Percentiles rank a stretch among this genome's conserved stretches.
Conservation (phyloP, 768 basidiomycete genomes). For the Rhodotorula sphaerocarpa region DNA sequence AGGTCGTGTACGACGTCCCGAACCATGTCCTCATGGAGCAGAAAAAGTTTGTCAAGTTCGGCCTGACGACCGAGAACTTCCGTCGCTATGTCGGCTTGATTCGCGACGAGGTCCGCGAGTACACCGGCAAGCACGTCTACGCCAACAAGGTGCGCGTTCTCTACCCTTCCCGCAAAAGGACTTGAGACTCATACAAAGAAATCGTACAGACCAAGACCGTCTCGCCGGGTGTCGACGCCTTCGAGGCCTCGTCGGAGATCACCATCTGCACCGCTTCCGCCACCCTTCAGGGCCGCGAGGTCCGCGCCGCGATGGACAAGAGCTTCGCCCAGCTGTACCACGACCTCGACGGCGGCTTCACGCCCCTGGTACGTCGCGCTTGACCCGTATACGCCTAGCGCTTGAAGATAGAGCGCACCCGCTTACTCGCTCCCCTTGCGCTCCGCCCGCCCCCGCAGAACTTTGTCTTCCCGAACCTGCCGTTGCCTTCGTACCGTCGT, state of each 20-base stretch:
- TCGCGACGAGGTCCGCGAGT: conserved; percentile 30
- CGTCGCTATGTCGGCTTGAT: conserved; percentile 58
- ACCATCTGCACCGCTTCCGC: conserved; percentile 90
- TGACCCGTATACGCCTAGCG: too few species aligned
- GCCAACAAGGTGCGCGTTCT: conserved; percentile 7
- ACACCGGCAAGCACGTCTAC: conserved; percentile 32
- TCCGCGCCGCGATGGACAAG: conserved; percentile 68
- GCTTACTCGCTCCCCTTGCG: too few species aligned
- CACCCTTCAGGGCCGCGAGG: conserved; percentile 87
- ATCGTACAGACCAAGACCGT: conserved; percentile 5
- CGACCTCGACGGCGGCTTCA: conserved; percentile 92
- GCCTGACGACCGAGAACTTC: conserved; percentile 85
- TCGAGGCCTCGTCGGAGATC: conserved; percentile 70
- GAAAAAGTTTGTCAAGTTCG: conserved; percentile 94
- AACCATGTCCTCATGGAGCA: conserved; percentile 98
- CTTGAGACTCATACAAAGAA: not conserved
- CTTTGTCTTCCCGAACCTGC: conserved; percentile 88
- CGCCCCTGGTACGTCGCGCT: conserved; percentile 52
- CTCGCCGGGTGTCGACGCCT: conserved; percentile 51
- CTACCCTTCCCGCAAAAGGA: not conserved
- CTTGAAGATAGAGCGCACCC: too few species aligned
- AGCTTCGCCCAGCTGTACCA: conserved; percentile 73
- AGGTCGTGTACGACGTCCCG: conserved; percentile 93
- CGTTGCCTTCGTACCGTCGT: conserved; percentile 77
- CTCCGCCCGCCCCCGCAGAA: conserved; percentile 46